Percentiles rank a stretch among this genome's conserved stretches.
phyloP scores from a whole-genome alignment of 352 stramenopile species.

The Phytophthora podocarpi region DNA sequence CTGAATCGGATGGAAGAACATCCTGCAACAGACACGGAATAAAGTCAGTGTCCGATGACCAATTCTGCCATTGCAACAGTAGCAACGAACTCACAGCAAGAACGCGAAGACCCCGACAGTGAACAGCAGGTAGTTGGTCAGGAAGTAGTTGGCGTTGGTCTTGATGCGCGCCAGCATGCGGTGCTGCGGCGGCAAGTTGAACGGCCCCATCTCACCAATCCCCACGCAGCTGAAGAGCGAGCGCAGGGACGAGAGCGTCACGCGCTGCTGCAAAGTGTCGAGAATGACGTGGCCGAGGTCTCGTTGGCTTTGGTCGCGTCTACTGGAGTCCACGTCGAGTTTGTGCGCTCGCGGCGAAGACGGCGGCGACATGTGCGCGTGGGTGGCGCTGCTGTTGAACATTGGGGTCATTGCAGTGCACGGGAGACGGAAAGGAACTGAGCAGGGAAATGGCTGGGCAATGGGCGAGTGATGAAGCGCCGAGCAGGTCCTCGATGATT shows the following conservation, averaged over 20 bases:
- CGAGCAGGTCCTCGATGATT: slow-evolving; percentile 12
- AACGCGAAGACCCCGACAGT: slow-evolving; percentile 66
- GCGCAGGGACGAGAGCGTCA: slow-evolving; percentile 52
- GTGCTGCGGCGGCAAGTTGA: slow-evolving; percentile 56
- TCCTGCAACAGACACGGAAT: slow-evolving; percentile 29
- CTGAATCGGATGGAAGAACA: slow-evolving; percentile 79
- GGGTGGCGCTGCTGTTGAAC: slow-evolving; percentile 31
- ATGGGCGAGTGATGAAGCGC: slow-evolving; percentile 5
- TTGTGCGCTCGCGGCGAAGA: slow-evolving; percentile 25
- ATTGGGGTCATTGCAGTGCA: slow-evolving; percentile 26
- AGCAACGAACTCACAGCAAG: slow-evolving; percentile 44
- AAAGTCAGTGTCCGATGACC: neutral
- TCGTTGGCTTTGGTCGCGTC: slow-evolving; percentile 4
- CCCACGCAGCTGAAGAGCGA: slow-evolving; percentile 70
- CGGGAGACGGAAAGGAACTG: neutral
- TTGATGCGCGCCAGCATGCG: slow-evolving; percentile 61
- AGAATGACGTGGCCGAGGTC: slow-evolving; percentile 43
- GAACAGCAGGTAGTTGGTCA: slow-evolving; percentile 78
- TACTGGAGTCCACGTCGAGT: slow-evolving; percentile 7
- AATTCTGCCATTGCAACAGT: neutral
- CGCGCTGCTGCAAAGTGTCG: slow-evolving; percentile 44
- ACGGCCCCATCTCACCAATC: slow-evolving; percentile 63
- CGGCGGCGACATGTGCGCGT: slow-evolving; percentile 24
- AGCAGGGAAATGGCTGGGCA: neutral
- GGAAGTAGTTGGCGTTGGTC: slow-evolving; percentile 73